Conservation (phyloP, 2,329 filamentous ascomycete genomes). For the Ascochyta lentis region DNA sequence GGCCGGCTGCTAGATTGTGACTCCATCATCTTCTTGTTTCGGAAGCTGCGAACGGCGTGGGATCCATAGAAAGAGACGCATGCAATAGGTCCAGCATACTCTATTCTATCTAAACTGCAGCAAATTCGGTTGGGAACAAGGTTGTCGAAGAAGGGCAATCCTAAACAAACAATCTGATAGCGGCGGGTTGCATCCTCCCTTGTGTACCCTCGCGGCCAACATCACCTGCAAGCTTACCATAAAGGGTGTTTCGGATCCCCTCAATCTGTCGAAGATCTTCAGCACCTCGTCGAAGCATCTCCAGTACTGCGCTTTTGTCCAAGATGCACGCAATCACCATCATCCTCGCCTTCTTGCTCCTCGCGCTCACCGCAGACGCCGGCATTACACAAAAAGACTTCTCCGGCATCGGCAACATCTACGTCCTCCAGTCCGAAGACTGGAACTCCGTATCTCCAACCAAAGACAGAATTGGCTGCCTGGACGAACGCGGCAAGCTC, state of each 20-base stretch:
- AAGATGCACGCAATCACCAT: conserved; percentile 20
- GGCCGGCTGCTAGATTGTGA: conserved; percentile 5
- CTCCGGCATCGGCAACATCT: conserved; percentile 39
- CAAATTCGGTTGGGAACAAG: neutral
- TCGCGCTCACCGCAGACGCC: conserved; percentile 22
- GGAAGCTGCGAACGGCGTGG: conserved; percentile 1
- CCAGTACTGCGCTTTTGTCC: neutral
- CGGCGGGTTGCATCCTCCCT: conserved; percentile 5
- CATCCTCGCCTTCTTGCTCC: conserved; percentile 12
- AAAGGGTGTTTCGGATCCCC: neutral
- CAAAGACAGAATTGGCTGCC: conserved; percentile 36
- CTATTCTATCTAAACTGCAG: conserved; percentile 1
- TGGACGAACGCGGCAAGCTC: conserved; percentile 34
- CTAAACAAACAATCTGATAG: conserved; percentile 8
- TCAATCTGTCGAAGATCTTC: neutral
- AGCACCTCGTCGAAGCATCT: neutral
- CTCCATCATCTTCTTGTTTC: neutral
- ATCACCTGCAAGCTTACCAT: neutral
- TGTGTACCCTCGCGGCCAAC: conserved; percentile 4
- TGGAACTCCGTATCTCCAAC: conserved; percentile 32
- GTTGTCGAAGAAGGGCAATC: neutral
- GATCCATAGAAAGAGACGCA: neutral
- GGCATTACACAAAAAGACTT: conserved; percentile 36
- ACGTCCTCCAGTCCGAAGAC: conserved; percentile 38
- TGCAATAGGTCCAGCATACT: neutral